Conservation (phyloP, 495 filamentous ascomycete species). For the Tetracladium setigerum region DNA sequence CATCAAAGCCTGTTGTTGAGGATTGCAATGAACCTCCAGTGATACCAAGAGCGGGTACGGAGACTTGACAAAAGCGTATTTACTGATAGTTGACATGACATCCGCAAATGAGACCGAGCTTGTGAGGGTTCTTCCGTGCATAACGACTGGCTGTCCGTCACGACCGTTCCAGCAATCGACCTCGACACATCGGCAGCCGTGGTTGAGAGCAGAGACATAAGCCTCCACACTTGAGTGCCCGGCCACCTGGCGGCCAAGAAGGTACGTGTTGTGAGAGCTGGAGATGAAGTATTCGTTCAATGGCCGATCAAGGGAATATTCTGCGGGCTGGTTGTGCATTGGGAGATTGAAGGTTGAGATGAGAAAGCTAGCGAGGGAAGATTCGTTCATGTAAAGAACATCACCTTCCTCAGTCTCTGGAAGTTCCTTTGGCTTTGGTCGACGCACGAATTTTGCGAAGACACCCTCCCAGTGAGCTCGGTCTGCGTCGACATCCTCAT, state of each 20-base stretch:
- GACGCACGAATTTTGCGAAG: conserved; percentile 69
- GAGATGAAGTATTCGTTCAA: conserved; percentile 98
- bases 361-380: conserved; percentile 69
- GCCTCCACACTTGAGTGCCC: conserved; percentile 88
- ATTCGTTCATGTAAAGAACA: conserved; percentile 56
- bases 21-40: conserved; percentile 87
- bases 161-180: conserved; percentile 96
- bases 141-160: conserved; percentile 72
- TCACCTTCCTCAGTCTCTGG: conserved; percentile 32
- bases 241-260: conserved; percentile 81
- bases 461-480: conserved; percentile 57
- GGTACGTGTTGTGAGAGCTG: conserved; percentile 97
- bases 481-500: conserved; percentile 63
- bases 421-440: conserved; percentile 46
- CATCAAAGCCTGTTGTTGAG: conserved; percentile 79
- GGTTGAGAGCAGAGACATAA: conserved; percentile 83
- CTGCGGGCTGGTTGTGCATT: conserved; percentile 45
- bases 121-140: conserved; percentile 84
- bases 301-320: conserved; percentile 63
- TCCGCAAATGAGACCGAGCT: conserved; percentile 79
- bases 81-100: conserved; percentile 85
- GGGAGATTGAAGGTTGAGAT: conserved; percentile 65
- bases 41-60: conserved; percentile 87
- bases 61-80: conserved; percentile 80
- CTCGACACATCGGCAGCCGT: conserved; percentile 90